Conservation (phyloP, 2,329 filamentous ascomycete genomes). For the Fusarium oxysporum region DNA sequence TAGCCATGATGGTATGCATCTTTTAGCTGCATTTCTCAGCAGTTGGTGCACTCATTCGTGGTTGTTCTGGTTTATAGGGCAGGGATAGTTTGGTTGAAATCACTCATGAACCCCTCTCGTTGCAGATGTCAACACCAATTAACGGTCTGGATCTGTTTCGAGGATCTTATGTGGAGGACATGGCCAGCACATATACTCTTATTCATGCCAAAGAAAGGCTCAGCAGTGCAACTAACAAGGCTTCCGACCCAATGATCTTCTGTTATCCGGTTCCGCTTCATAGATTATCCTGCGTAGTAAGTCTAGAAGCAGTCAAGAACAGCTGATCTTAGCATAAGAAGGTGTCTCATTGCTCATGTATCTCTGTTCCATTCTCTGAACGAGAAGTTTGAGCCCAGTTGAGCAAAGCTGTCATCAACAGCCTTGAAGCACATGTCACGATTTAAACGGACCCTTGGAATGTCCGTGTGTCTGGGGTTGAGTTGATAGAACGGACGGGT, state of each 20-base stretch:
- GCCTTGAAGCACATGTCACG: background rate
- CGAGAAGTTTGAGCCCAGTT: background rate
- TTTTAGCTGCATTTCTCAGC: constrained; percentile 36
- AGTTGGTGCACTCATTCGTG: constrained; percentile 8
- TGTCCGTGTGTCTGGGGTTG: constrained; percentile 27
- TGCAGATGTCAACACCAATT: constrained; percentile 6
- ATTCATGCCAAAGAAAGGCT: constrained; percentile 11
- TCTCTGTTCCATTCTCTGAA: background rate
- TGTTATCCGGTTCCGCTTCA: constrained; percentile 21
- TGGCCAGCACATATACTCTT: constrained; percentile 14
- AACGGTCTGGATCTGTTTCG: background rate
- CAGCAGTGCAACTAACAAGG: constrained; percentile 23
- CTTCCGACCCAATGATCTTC: background rate
- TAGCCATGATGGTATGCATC: constrained; percentile 39
- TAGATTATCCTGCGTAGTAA: constrained; percentile 7
- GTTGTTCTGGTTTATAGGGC: constrained; percentile 6
- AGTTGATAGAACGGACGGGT: constrained; percentile 18
- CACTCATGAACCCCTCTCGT: constrained; percentile 6
- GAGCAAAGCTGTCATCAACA: background rate
- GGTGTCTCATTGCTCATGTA: constrained; percentile 11
- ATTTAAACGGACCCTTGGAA: constrained; percentile 4
- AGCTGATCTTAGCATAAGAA: constrained; percentile 34
- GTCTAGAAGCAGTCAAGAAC: constrained; percentile 33
- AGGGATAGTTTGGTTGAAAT: constrained; percentile 15
- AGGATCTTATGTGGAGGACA: constrained; percentile 23